Base-by-base conservation (phyloP, 768 basidiomycete genomes). In the Lactarius pseudohatsudake region DNA sequence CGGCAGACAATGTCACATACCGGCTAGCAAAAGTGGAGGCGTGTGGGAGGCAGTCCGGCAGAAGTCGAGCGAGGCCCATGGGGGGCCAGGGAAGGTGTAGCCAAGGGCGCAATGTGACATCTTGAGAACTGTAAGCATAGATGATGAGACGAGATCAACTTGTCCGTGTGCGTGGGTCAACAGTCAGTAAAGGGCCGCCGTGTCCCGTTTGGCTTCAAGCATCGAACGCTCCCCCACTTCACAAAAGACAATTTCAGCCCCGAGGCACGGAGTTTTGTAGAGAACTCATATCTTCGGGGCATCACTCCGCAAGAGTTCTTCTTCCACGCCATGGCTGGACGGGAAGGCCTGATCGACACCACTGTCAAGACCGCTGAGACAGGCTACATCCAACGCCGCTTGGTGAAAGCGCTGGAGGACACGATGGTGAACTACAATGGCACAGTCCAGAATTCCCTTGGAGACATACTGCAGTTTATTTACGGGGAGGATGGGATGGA, bases 401-500 rank as follows among this genome's bases (percentile, higher is more conserved):
- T 99, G 69, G 97, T 99, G 72, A 99, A 99, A 79, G 97, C 97
- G 0, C 79, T 98, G 71, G 97, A 98, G 77, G 97, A 98, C 69
- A 90, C 98, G 56, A 92, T 90, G 86, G 96, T 98, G 45, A 91
- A 91, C 76, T 99, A 98, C 74, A 97, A 99, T 68, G 96, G 96
- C 32, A 98, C 97, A 0, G 96, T 98, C 28, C 87, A 96, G 62
- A 99, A 99, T 74, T 98, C 97, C 3, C 84, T 96, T 2, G 96
- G 96, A 16, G 96, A 98, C 77, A 86, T 99, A 45, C 84, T 99
- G 32, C 96, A 98, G 74, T 98, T 98, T 76, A 83, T 94, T 28
- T 99, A 99, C 70, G 97, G 97, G 36, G 97, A 99, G 75, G 97
- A 99, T 73, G 97, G 97, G 53, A 98, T 98, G 92, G 97, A 99